Evolutionary conservation across 352 stramenopile genomes (phyloP), one percentile per base, ranked within the genome.

Genomic region (Phytophthora fragariae): DNA sequence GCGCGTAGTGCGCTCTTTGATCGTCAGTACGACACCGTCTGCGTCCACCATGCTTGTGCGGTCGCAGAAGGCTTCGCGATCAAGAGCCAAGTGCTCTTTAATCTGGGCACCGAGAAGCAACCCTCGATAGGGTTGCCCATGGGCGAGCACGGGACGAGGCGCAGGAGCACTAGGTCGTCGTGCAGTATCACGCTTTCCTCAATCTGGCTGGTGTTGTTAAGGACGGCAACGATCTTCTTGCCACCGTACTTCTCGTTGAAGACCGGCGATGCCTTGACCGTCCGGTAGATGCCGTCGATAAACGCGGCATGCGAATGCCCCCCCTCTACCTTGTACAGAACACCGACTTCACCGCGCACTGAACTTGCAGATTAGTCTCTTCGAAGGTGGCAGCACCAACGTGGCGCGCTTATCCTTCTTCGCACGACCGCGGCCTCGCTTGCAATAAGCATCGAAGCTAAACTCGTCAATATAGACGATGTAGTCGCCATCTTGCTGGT

Each of bases 311-410:
- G 24, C 24, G 24, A 27, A 27, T 27, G 24, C 24, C 24, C 24
- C 24, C 24, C 24, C 24, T 0, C 35, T 17, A 69, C 2, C 4
- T 21, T 17, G 35, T 60, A 27, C n/a, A 65, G 46, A 12, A 70
- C 31, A 2, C 31, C 19, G 55, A 53, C 1, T 21, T 54, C 3
- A 71, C 55, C 3, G 55, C 44, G 3, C 55, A 65, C 8, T 65
- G 64, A 1, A 71, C 27, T 19, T 71, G 64, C 5, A 65, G 64
- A 21, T 71, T 60, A 6, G 21, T 21, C 31, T 46, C 9, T 71
- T 71, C 2, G 56, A 49, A 6, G 55, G 46, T 1, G 15, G 44
- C 33, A 65, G 33, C 2, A 65, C 56, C 2, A 61, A 2, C 0
- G 53, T 63, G 14, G 53, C 62, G 1, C 54, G n/a, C 29, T 62